Percentiles rank a stretch among this genome's conserved stretches.
phyloP scores from a whole-genome alignment of 164 flowering plant species.

The Stephania yunnanensis region DNA sequence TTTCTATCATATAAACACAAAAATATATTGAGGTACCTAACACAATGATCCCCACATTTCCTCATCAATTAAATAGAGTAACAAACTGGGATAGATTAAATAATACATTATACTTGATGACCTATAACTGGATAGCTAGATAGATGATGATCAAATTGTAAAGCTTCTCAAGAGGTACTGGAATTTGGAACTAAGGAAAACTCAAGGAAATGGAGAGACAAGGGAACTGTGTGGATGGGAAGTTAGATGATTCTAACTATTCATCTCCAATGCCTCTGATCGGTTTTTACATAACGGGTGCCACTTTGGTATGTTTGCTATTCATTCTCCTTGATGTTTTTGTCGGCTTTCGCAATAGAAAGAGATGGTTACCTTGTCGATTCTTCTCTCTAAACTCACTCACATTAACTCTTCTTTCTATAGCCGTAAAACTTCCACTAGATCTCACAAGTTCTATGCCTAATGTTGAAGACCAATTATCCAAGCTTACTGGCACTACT shows the following conservation, averaged over 20 bases:
- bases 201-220: not conserved
- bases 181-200: not conserved
- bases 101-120: too few relatives aligned
- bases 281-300: not conserved
- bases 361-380: not conserved
- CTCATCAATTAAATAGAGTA: too few relatives aligned
- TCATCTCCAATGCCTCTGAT: not conserved
- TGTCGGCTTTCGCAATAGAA: not conserved
- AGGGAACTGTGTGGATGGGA: not conserved
- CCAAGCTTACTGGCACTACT: slow-evolving; percentile 12
- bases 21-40: too few relatives aligned
- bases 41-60: too few relatives aligned
- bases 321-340: not conserved
- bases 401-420: slow-evolving; percentile 11
- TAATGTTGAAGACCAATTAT: slow-evolving; percentile 10
- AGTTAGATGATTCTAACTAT: not conserved
- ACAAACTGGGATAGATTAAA: too few relatives aligned
- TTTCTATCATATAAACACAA: too few relatives aligned
- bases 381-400: slow-evolving; percentile 13
- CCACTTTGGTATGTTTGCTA: not conserved
- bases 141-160: not conserved
- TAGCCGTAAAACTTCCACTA: slow-evolving; percentile 16
- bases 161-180: not conserved
- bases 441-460: slow-evolving; percentile 13
- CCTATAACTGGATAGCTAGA: too few relatives aligned